phyloP scores from a whole-genome alignment of 495 filamentous ascomycete genomes.

The Tuber borchii region DNA sequence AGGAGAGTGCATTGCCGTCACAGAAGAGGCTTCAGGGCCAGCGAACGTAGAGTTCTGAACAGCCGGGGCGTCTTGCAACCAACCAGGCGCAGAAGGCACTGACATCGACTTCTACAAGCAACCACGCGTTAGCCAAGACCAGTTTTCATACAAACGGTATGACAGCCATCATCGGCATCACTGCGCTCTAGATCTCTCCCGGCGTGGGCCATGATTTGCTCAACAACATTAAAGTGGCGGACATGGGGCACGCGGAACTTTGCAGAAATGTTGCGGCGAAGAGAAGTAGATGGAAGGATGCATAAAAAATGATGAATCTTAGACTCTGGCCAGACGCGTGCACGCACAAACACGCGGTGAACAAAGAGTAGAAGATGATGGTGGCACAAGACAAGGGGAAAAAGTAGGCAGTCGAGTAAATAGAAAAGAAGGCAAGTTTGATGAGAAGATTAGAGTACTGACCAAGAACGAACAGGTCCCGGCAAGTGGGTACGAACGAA shows the following conservation, averaged over 20 bases:
- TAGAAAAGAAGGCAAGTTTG: constrained; percentile 27
- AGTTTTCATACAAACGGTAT: constrained; percentile 12
- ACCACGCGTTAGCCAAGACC: constrained; percentile 36
- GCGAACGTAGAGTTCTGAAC: constrained; percentile 39
- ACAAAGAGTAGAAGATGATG: constrained; percentile 16
- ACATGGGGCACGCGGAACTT: constrained; percentile 21
- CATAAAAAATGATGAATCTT: constrained; percentile 26
- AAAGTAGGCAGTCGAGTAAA: constrained; percentile 27
- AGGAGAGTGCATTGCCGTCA: constrained; percentile 39
- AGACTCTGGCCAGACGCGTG: constrained; percentile 28
- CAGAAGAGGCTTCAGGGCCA: constrained; percentile 32
- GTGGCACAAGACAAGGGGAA: constrained; percentile 22
- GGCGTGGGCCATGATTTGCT: constrained; percentile 3
- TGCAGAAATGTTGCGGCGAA: constrained; percentile 3
- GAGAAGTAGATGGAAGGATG: constrained; percentile 6
- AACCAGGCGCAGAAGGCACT: constrained; percentile 38
- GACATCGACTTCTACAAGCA: constrained; percentile 40
- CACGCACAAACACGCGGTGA: constrained; percentile 21
- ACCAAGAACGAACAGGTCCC: constrained; percentile 40
- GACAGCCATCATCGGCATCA: constrained; percentile 24
- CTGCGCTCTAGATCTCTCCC: constrained; percentile 13
- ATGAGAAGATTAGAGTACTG: constrained; percentile 35
- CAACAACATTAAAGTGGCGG: neutral
- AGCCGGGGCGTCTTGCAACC: constrained; percentile 41
- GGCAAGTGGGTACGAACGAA: constrained; percentile 31